These are phyloP conservation scores for Babesia gibsoni DNA, from an alignment of 169 alveolate species.

Conservation along the genomic window DNA sequence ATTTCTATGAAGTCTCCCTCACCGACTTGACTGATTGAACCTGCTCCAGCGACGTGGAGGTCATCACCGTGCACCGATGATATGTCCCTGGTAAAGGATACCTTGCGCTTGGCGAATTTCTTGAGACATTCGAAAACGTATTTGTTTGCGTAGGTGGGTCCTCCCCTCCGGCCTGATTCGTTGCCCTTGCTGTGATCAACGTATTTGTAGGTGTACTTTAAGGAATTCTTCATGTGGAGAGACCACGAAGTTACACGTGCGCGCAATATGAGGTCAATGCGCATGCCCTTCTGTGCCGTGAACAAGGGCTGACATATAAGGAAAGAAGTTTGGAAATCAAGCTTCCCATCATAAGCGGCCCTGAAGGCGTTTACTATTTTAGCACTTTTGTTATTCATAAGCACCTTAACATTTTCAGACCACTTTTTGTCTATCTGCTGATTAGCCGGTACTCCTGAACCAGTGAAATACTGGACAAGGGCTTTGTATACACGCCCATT, in stretches of 20 bases:
- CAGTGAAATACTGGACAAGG: slow-evolving; percentile 52
- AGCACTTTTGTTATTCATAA: slow-evolving; percentile 33
- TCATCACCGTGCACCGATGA: slow-evolving; percentile 59
- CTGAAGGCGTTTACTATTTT: slow-evolving; percentile 39
- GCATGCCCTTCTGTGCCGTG: slow-evolving; percentile 50
- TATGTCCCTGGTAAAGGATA: slow-evolving; percentile 53
- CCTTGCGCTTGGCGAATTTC: slow-evolving; percentile 25
- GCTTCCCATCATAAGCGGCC: slow-evolving; percentile 36
- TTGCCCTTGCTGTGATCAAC: neutral
- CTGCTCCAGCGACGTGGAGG: slow-evolving; percentile 42
- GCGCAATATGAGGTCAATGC: slow-evolving; percentile 54
- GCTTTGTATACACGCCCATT: slow-evolving; percentile 28
- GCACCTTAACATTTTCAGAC: slow-evolving; percentile 38
- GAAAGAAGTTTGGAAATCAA: slow-evolving; percentile 38
- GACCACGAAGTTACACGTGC: slow-evolving; percentile 29
- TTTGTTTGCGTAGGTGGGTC: slow-evolving; percentile 39
- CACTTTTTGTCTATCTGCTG: slow-evolving; percentile 40
- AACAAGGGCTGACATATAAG: slow-evolving; percentile 53
- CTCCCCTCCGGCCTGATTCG: neutral
- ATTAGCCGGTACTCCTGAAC: slow-evolving; percentile 16
- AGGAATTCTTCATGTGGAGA: slow-evolving; percentile 17
- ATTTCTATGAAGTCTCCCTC: slow-evolving; percentile 64
- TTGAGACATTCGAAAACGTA: slow-evolving; percentile 55
- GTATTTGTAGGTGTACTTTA: slow-evolving; percentile 54
- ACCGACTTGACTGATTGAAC: slow-evolving; percentile 46